Percentiles rank a stretch among this genome's conserved stretches.
Conservation (phyloP, 441 rosid genomes). For the Viola pubescens region DNA sequence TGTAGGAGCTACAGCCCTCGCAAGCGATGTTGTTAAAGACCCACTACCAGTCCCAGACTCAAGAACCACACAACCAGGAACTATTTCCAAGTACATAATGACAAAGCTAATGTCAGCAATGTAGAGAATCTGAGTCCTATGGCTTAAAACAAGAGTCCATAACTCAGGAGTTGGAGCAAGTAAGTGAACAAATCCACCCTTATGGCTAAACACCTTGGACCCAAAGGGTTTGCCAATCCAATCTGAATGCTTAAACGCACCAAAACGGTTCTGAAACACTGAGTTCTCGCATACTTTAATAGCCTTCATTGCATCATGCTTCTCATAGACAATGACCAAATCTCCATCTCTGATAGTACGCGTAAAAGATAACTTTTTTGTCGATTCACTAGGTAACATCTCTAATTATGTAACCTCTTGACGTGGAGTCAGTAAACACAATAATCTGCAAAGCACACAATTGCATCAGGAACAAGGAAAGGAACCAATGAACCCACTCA, state of each 20-base stretch:
- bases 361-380: conserved; percentile 47
- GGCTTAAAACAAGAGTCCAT: conserved; percentile 89
- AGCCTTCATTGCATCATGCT: conserved; percentile 77
- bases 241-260: conserved; percentile 68
- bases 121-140: conserved; percentile 90
- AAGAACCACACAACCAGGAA: conserved; percentile 80
- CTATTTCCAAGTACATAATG: conserved; percentile 67
- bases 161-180: conserved; percentile 85
- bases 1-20: conserved; percentile 78
- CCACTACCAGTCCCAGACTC: conserved; percentile 95
- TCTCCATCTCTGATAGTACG: conserved; percentile 58
- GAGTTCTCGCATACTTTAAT: conserved; percentile 45
- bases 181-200: conserved; percentile 69
- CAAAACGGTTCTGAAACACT: conserved; percentile 80
- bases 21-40: conserved; percentile 74
- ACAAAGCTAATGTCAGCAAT: conserved; percentile 85
- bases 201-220: conserved; percentile 75
- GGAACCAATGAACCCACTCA: not conserved
- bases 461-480: conserved; percentile 5
- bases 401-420: conserved; percentile 1
- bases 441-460: conserved; percentile 14
- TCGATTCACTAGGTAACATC: conserved; percentile 52
- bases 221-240: conserved; percentile 95
- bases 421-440: not conserved
- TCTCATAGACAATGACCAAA: conserved; percentile 68